Percentiles rank a stretch among this genome's conserved stretches.
Evolutionary conservation across 495 filamentous ascomycete genomes (phyloP).

Genomic region (Penicillium canariense): DNA sequence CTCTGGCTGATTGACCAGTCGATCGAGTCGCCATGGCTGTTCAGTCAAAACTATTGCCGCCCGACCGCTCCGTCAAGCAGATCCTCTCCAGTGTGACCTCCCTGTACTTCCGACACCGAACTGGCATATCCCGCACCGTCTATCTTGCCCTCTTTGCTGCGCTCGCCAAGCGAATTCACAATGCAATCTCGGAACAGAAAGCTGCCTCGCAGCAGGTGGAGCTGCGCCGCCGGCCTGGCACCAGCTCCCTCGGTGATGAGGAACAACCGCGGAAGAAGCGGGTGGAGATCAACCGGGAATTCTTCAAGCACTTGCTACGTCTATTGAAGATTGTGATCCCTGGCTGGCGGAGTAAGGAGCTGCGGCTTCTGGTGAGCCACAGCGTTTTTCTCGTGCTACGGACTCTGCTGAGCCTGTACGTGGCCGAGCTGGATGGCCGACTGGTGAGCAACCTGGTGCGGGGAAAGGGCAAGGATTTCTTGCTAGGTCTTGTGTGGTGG

Average conservation of each 20-base stretch:
- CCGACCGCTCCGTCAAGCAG: constrained; percentile 69
- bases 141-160: constrained; percentile 91
- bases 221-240: constrained; percentile 54
- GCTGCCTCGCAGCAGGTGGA: constrained; percentile 76
- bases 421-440: constrained; percentile 90
- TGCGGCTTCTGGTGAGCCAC: constrained; percentile 80
- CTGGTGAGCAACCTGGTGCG: constrained; percentile 88
- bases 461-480: constrained; percentile 87
- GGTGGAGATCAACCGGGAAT: constrained; percentile 91
- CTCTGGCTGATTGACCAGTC: constrained; percentile 29
- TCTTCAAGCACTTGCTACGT: constrained; percentile 80
- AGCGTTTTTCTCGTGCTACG: constrained; percentile 82
- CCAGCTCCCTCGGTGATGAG: constrained; percentile 48
- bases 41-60: constrained; percentile 73
- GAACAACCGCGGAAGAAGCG: constrained; percentile 64
- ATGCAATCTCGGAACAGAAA: constrained; percentile 91
- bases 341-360: constrained; percentile 83
- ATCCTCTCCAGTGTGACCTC: constrained; percentile 69
- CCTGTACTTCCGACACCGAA: constrained; percentile 82
- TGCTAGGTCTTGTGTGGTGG: constrained; percentile 92
- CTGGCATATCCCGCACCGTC: constrained; percentile 82
- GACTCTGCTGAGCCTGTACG: constrained; percentile 90
- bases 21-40: constrained; percentile 59
- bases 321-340: constrained; percentile 87
- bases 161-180: constrained; percentile 82